Evolutionary conservation across 352 stramenopile species (phyloP).

Genomic region (Saprolegnia diclina): DNA sequence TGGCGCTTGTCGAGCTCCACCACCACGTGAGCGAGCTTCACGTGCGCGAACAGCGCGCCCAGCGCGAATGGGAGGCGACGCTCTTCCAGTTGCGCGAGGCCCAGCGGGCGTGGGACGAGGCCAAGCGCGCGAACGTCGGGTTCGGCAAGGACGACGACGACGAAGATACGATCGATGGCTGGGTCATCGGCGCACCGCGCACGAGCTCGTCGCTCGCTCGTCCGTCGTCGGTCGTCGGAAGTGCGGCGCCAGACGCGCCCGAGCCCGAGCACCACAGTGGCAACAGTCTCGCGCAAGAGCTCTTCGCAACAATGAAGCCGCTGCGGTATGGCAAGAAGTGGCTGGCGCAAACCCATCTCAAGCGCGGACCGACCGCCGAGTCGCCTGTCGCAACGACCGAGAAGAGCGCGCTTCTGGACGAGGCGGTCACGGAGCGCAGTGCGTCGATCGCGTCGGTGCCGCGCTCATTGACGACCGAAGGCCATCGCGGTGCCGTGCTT

Average conservation of each 20-base stretch:
- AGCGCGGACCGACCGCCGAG: neutral
- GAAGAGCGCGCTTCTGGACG: neutral
- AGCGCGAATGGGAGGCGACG: neutral
- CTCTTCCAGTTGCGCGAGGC: neutral
- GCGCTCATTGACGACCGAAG: neutral
- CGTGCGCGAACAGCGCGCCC: neutral
- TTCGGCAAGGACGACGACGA: neutral
- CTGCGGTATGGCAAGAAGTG: neutral
- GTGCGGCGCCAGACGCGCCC: neutral
- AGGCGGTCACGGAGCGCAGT: neutral
- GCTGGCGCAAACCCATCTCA: neutral
- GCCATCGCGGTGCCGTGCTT: neutral
- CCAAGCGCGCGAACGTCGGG: neutral
- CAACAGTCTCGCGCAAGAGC: neutral
- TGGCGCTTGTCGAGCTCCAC: neutral
- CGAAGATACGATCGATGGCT: conserved; percentile 12
- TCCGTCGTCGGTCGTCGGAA: neutral
- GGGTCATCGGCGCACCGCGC: neutral
- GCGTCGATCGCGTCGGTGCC: neutral
- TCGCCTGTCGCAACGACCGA: neutral
- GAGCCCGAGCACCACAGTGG: neutral
- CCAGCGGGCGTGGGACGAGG: neutral
- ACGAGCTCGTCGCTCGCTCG: neutral
- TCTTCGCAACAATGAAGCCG: conserved; percentile 4
- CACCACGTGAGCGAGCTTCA: neutral